Conservation (phyloP, 1,139 yeast species). For the Taphrina confusa region DNA sequence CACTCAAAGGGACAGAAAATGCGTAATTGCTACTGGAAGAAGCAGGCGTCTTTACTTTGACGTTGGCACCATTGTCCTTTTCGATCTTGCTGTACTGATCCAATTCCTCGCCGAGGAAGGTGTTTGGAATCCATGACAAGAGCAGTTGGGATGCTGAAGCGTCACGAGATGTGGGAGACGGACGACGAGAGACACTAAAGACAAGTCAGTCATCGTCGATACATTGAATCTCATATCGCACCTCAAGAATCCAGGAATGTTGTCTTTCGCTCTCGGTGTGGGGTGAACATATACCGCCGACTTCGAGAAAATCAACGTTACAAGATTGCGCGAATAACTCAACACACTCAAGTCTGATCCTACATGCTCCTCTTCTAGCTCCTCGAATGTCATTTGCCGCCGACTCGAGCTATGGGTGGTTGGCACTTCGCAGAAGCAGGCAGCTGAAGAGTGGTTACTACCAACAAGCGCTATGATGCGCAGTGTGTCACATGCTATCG, state of each 20-base stretch:
- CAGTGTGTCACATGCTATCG: slow-evolving; percentile 1
- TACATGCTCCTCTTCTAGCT: slow-evolving; percentile 26
- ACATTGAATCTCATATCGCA: background rate
- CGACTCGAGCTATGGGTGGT: too few species aligned
- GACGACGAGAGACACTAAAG: slow-evolving; percentile 17
- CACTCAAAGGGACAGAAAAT: slow-evolving; percentile 61
- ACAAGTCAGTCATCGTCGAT: background rate
- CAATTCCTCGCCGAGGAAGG: slow-evolving; percentile 24
- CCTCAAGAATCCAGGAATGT: slow-evolving; percentile 64
- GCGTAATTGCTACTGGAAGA: slow-evolving; percentile 52
- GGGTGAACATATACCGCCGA: slow-evolving; percentile 75
- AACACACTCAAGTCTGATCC: slow-evolving; percentile 25
- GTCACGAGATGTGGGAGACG: slow-evolving; percentile 29
- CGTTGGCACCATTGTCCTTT: slow-evolving; percentile 16
- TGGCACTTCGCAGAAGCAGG: too few species aligned
- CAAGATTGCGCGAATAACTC: slow-evolving; percentile 32
- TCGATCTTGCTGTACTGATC: slow-evolving; percentile 26
- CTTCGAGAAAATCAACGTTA: slow-evolving; percentile 47
- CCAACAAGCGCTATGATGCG: too few species aligned
- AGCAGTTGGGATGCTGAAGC: slow-evolving; percentile 18
- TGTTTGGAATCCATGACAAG: slow-evolving; percentile 21
- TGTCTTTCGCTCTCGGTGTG: slow-evolving; percentile 68
- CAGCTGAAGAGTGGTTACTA: too few species aligned
- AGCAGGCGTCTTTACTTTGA: slow-evolving; percentile 12
- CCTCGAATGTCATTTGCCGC: slow-evolving; percentile 15